Evolutionary conservation across 441 rosid species (phyloP), one percentile per base, ranked within the genome.

Genomic region (Populus trichocarpa): DNA sequence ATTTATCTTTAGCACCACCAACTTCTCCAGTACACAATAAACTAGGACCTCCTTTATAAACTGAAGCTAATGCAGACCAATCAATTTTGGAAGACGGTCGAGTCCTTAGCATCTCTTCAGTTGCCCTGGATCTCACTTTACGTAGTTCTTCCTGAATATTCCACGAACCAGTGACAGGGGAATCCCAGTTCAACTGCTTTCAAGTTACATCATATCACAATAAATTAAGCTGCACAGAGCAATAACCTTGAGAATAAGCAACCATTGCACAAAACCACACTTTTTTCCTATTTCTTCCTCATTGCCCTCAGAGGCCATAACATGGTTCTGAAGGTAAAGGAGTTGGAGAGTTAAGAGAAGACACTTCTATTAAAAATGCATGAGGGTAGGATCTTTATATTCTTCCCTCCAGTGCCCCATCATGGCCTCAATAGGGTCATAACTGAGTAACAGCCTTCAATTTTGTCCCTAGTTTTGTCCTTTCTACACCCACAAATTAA

Each of bases 71-170:
- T 53, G 81, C 69, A 81, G 90, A 73, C 85, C 85, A 82, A 69
- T 82, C 87, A 72, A 85, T 80, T 84, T 83, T 84, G 67, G 89
- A 86, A 64, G 93, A 84, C 16, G 90, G 78, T 23, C 71, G 85
- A 61, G 81, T 83, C 87, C 84, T 91, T 72, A 92, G 85, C 95
- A 93, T 85, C 80, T 91, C 92, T 79, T 96, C 94, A 35, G 97
- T 92, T 84, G 99, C 98, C 80, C 83, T 91, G 69, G 93, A 91
- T 85, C 95, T 91, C 81, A 93, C 92, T 90, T 88, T 90, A 50
- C 97, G 90, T 73, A 96, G 79, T 85, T 93, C 98, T 81, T 96
- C 99, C n/a, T 82, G 84, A 81, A 93, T 90, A 84, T 88, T 93
- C 98, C 98, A 92, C 36, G 93, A 86, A 70, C 87, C 89, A 53